These are phyloP conservation scores for Yarrowia sp. DNA, from an alignment of 805 yeast species.

Conservation along the genomic window DNA sequence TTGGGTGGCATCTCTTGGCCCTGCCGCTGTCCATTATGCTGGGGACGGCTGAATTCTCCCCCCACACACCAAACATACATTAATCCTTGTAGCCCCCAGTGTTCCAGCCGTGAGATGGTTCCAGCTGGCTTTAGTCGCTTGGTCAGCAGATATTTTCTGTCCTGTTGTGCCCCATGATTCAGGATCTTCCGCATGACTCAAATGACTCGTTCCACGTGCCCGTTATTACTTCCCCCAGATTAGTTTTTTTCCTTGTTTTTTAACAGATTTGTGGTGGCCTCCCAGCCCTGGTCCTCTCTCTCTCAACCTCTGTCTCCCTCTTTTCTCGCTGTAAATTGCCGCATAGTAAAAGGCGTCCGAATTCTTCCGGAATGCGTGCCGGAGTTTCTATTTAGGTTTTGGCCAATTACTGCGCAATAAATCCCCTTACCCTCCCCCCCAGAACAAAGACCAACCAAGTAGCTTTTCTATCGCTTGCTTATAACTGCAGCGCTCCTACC, in stretches of 20 bases:
- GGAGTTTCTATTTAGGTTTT: slow-evolving; percentile 24
- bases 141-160: no score
- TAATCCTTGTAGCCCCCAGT: no score
- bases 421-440: slow-evolving; percentile 25
- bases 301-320: neutral
- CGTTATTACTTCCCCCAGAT: neutral
- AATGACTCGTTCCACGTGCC: slow-evolving; percentile 8
- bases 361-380: slow-evolving; percentile 22
- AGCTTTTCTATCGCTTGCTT: slow-evolving; percentile 24
- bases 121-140: no score
- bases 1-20: slow-evolving; percentile 15
- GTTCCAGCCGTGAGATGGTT: no score
- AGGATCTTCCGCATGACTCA: neutral
- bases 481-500: slow-evolving; percentile 23
- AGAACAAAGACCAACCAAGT: slow-evolving; percentile 16
- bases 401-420: slow-evolving; percentile 25
- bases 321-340: slow-evolving; percentile 20
- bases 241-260: neutral
- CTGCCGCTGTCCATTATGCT: neutral
- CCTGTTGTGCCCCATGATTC: neutral
- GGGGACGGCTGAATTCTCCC: slow-evolving; percentile 9
- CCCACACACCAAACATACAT: neutral
- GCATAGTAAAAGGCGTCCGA: slow-evolving; percentile 13
- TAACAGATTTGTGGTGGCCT: neutral
- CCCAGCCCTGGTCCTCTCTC: neutral